phyloP scores from a whole-genome alignment of 257 asterid genomes.

The Ligustrum vulgare region DNA sequence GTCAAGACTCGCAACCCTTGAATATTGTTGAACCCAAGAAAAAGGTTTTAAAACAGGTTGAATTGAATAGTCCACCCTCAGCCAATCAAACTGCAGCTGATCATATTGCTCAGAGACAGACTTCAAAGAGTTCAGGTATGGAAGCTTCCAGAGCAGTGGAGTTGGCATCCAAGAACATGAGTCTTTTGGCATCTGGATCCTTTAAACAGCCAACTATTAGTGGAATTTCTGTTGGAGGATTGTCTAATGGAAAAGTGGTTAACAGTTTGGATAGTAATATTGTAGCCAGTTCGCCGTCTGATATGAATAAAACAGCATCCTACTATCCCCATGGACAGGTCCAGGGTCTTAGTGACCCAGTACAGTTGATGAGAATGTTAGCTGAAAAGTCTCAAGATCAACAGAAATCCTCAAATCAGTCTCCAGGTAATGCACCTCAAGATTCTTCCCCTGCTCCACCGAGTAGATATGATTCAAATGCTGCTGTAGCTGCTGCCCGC shows the following conservation, averaged over 20 bases:
- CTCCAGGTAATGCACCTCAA: constrained; percentile 30
- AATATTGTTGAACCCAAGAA: constrained; percentile 45
- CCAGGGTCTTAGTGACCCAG: constrained; percentile 72
- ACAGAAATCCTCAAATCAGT: constrained; percentile 41
- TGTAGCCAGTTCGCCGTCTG: constrained; percentile 23
- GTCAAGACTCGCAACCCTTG: constrained; percentile 49
- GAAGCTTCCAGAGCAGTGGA: constrained; percentile 48
- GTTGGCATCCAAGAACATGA: constrained; percentile 39
- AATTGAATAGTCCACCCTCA: constrained; percentile 47
- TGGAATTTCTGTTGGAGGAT: constrained; percentile 22
- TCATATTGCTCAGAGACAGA: constrained; percentile 37
- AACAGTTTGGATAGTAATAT: constrained; percentile 34
- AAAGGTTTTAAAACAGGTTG: constrained; percentile 53
- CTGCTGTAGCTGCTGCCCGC: constrained; percentile 78
- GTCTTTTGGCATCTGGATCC: constrained; percentile 46
- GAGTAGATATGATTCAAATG: constrained; percentile 53
- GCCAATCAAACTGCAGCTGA: constrained; percentile 42
- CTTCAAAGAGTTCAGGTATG: constrained; percentile 38
- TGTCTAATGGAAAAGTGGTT: constrained; percentile 40
- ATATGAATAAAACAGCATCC: constrained; percentile 33
- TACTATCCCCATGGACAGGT: constrained; percentile 49
- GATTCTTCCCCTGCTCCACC: constrained; percentile 26
- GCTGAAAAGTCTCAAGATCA: constrained; percentile 62
- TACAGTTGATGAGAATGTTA: constrained; percentile 64
- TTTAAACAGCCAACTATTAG: constrained; percentile 47